Base-by-base conservation (phyloP, 2,329 filamentous ascomycete species). In the Trichoderma breve region DNA sequence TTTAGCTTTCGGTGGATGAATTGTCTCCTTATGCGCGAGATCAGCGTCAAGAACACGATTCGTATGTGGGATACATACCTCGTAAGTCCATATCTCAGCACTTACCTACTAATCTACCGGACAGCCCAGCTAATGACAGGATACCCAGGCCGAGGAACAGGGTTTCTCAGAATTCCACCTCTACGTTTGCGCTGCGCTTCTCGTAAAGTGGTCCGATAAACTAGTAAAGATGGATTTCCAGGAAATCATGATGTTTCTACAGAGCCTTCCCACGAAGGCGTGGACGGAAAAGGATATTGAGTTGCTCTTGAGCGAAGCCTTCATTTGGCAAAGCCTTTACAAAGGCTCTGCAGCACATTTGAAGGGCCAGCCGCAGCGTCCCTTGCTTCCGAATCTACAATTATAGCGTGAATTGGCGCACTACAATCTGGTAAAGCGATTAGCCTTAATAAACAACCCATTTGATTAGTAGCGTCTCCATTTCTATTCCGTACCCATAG, bases 1-100 rank as follows among this genome's bases (percentile, higher is more conserved):
- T 99, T 99, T 83, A 98, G 94, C 82, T 99, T 99, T 81, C 89
- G 96, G 71, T 99, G 96, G 96, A 99, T 99, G 96, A 99, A 99
- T 79, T 99, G 96, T 81, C 88, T 99, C 67, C 86, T 99, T 75
- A 99, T 99, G 96, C 89, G 96, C 74, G 96, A 99, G 83, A 93
- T 99, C 75, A 97, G 93, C 79, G 95, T 99, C 71, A 93, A 91
- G 81, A 98, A 98, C 80, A 98, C 94, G 0, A 97, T 99, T 74
- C 88, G 96, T 76, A 99, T 99, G 96, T 99, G 96, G 96, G 96
- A 99, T 82, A 99, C 96, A 30, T 99, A 99, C 83, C 89, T 99
- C 84, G 95, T 98, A 85, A 80, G 90, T 62, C 12, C 36, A 21
- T 8, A 43, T 21, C n/a, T 15, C 21, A 15, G 39, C 6, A 2